Base-by-base conservation (phyloP, 306 rosid genomes). In the Carpinus fangiana region DNA sequence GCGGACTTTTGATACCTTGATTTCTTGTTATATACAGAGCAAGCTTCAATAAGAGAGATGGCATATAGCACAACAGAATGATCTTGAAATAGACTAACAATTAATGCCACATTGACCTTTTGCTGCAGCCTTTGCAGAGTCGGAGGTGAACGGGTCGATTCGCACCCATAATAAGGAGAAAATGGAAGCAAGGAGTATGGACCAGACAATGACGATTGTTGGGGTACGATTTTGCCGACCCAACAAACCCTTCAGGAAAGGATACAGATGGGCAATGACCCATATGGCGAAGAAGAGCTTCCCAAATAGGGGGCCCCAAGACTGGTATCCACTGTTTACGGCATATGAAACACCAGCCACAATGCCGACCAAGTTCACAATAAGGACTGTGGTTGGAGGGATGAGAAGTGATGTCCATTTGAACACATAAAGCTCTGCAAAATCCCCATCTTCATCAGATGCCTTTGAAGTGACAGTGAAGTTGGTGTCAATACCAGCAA, bases 391-490 rank as follows among this genome's bases (percentile, higher is more conserved):
- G 17, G 98, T 93, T 20, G 98, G 98, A 75, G 98, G 98, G 82
- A 93, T 88, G 73, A 93, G 97, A 81, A 93, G 98, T 14, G 98
- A 78, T 47, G 98, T 93, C 98, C 98, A 93, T 85, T 93, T 93
- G 77, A 93, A 93, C 80, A 91, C 93, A 36, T 93, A 93, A 8
- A 93, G 97, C 90, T 93, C 98, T 0, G 92, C 86, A 28, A 93
- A 93, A n/a, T 93, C 98, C 17, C 98, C 98, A 59, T 93, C 98
- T 1, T 93, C 98, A 23, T 93, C 98, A 0, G 92, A 83, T 53
- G 98, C 95, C 91, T 93, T 93, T n/a, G 98, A 91, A 5, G 98
- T 93, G 61, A 93, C 97, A 12, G 98, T 93, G 77, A 93, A 93
- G 80, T 91, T 93, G 64, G 98, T 93, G 56, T 93, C 97, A 17